Conservation (phyloP, 371 early-diverging fungal species). For the Fennellomyces sp. region DNA sequence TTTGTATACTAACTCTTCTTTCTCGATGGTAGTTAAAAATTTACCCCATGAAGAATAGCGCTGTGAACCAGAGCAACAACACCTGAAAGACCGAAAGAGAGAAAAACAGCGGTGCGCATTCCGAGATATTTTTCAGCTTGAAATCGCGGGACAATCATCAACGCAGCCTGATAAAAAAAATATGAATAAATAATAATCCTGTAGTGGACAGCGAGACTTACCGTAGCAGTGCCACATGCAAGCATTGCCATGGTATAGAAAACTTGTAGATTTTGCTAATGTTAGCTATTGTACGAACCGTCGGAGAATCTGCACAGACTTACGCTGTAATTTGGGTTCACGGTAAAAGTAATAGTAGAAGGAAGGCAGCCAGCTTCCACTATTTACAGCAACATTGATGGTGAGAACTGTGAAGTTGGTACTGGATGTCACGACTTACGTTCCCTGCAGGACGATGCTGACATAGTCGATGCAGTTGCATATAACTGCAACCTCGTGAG, state of each 20-base stretch:
- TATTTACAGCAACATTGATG: too few species aligned
- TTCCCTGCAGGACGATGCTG: not conserved
- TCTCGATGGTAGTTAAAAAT: too few species aligned
- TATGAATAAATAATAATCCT: too few species aligned
- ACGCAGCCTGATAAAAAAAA: too few species aligned
- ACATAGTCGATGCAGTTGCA: not conserved
- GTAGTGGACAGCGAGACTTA: not conserved
- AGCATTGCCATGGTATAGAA: too few species aligned
- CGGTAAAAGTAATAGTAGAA: not conserved
- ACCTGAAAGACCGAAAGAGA: not conserved
- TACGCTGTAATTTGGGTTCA: not conserved
- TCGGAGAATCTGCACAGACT: too few species aligned
- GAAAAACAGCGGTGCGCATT: not conserved
- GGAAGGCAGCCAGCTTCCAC: not conserved
- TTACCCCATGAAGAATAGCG: too few species aligned
- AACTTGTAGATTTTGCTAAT: not conserved
- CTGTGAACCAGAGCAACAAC: too few species aligned
- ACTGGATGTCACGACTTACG: too few species aligned
- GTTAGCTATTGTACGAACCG: too few species aligned
- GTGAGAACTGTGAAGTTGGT: too few species aligned
- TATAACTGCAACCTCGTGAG: not conserved
- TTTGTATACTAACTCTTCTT: too few species aligned
- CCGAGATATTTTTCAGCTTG: not conserved
- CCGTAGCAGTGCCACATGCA: not conserved
- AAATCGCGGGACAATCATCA: not conserved